Base-by-base conservation (phyloP, 768 basidiomycete species). In the Suillus clintonianus region DNA sequence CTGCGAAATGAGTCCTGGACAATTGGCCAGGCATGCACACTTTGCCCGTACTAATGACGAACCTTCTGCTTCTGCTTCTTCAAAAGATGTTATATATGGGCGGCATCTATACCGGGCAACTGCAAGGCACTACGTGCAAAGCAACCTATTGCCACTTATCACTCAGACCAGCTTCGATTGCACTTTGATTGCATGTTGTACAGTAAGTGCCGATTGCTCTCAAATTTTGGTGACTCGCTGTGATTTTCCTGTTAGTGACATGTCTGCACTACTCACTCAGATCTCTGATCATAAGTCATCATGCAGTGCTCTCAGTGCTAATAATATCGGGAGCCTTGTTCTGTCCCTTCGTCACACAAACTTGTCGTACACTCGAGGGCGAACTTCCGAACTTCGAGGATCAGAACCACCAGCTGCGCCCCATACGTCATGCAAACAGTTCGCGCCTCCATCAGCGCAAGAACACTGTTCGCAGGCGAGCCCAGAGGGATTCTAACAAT, bases 381-480 rank as follows among this genome's bases (percentile, higher is more conserved):
- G 27, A 27, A 63, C 71, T 61, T 59, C 70, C 68, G 61, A 15
- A 32, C 60, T 45, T 34, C 62, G 72, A 41, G 65, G 19, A 24
- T 30, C 61, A 9, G 53, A 36, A 65, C 63, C 1, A 19, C 37
- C 15, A 51, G 36, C 15, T 67, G 56, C 13, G 10, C 56, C 65
- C 0, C 79, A 66, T 14, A 76, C 68, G 68, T 97, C 95, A 68
- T 87, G 85, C 37, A 98, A 76, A 19, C 91, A 83, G 74, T 97
- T 96, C 7, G 91, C 91, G 32, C 94, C 93, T 39, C 94, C 94
- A 68, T 97, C 94, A 3, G 94, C 94, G 72, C 94, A 97, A 60
- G 81, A 83, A 45, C 77, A 81, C 83, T 86, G 86, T 54, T 73
- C 67, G 8, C 78, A 78, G 15, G 80, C 72, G 17, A 14, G 72